A percentile compares a stretch with the other conserved stretches of the same genome.
Evolutionary conservation across 169 alveolate genomes (phyloP).

Genomic region (Cystoisospora suis): DNA sequence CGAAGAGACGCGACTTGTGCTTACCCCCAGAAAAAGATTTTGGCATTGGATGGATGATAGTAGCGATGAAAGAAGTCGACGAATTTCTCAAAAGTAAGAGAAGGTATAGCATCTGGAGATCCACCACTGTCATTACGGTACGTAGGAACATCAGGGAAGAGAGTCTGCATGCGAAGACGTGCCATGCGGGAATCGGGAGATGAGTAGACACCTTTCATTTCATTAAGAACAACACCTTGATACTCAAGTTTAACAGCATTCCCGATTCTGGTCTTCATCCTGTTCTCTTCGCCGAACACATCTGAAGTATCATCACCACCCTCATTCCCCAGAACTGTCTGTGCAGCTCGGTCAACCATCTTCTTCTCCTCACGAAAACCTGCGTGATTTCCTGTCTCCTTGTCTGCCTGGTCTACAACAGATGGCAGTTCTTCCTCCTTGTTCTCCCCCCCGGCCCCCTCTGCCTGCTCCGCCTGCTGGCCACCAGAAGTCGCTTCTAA

Average conservation of each 20-base stretch:
- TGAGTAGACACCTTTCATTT: constrained; percentile 71
- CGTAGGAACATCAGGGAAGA: constrained; percentile 63
- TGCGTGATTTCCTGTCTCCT: background rate
- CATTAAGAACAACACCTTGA: constrained; percentile 73
- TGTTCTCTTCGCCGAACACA: background rate
- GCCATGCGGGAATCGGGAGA: constrained; percentile 12
- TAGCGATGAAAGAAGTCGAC: constrained; percentile 74
- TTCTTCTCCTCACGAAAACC: background rate
- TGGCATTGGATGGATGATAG: constrained; percentile 84
- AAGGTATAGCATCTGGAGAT: constrained; percentile 84
- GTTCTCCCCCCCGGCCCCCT: background rate
- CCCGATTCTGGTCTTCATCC: background rate
- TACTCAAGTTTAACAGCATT: background rate
- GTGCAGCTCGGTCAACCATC: background rate
- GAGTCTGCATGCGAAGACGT: constrained; percentile 42
- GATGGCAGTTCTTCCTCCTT: background rate
- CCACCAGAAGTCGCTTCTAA: constrained; percentile 25
- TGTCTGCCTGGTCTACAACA: background rate
- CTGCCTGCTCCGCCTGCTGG: background rate
- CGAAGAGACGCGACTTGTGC: constrained; percentile 34
- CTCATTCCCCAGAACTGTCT: constrained; percentile 1
- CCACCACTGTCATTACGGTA: constrained; percentile 87
- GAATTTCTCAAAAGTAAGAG: constrained; percentile 77
- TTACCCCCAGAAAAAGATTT: constrained; percentile 76
- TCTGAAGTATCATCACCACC: background rate